Evolutionary conservation across 2,329 filamentous ascomycete genomes (phyloP).

Genomic region (Aureobasidium sp.): DNA sequence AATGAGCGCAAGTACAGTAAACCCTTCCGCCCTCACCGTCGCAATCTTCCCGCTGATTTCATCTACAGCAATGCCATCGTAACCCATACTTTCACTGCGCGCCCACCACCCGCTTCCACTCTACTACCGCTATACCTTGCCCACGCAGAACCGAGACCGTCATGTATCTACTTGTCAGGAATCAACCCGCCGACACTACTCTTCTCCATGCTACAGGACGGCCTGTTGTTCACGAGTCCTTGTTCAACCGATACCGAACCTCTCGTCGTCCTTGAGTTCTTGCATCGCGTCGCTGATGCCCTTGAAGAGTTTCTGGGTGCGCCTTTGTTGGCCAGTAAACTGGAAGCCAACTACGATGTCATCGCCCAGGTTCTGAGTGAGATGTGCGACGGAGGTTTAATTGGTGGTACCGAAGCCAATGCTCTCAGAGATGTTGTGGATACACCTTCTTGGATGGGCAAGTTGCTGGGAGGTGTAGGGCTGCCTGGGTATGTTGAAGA

Average conservation of each 20-base stretch:
- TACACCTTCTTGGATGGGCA: slow-evolving; percentile 82
- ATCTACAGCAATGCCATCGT: slow-evolving; percentile 64
- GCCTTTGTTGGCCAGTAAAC: slow-evolving; percentile 74
- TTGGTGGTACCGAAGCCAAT: slow-evolving; percentile 88
- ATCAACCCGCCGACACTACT: slow-evolving; percentile 78
- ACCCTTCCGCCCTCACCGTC: background rate
- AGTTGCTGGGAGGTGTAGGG: slow-evolving; percentile 77
- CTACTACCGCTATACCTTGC: slow-evolving; percentile 82
- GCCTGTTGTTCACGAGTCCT: slow-evolving; percentile 76
- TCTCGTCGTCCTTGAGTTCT: slow-evolving; percentile 82
- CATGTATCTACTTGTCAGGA: slow-evolving; percentile 74
- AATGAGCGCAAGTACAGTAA: slow-evolving; percentile 78
- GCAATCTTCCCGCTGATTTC: background rate
- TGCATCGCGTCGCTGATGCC: slow-evolving; percentile 85
- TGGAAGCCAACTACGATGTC: slow-evolving; percentile 86
- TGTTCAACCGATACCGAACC: slow-evolving; percentile 83
- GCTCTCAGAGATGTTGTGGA: slow-evolving; percentile 85
- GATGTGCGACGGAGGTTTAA: slow-evolving; percentile 90
- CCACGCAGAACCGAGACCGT: slow-evolving; percentile 71
- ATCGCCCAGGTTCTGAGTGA: slow-evolving; percentile 87
- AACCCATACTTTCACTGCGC: slow-evolving; percentile 78
- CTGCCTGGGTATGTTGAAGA: slow-evolving; percentile 48
- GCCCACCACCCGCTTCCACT: slow-evolving; percentile 65
- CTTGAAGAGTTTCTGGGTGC: slow-evolving; percentile 91
- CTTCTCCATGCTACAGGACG: slow-evolving; percentile 80